phyloP scores from a whole-genome alignment of 1,284 basidiomycete species.

The Cryptococcus deneoformans region DNA sequence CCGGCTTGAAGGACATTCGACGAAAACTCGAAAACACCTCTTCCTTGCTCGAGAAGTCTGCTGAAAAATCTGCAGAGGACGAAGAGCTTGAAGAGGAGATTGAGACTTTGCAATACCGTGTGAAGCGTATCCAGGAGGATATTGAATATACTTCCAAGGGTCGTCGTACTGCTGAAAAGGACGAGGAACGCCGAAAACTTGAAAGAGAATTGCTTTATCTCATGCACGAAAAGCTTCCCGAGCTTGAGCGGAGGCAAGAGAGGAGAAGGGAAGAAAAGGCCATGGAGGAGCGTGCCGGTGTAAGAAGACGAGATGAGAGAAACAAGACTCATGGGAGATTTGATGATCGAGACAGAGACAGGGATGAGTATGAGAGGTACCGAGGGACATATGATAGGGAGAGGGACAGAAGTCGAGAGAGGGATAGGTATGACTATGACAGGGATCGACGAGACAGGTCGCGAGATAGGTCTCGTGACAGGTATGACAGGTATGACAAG shows the following conservation, averaged over 20 bases:
- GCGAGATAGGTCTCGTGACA: conserved; percentile 17
- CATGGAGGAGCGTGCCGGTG: conserved; percentile 73
- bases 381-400: conserved; percentile 50
- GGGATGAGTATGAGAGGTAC: conserved; percentile 36
- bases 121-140: conserved; percentile 87
- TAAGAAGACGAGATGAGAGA: conserved; percentile 74
- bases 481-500: conserved; percentile 33
- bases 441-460: conserved; percentile 32
- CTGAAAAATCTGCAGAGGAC: conserved; percentile 71
- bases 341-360: conserved; percentile 49
- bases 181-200: conserved; percentile 79
- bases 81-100: conserved; percentile 87
- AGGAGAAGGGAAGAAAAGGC: conserved; percentile 72
- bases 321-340: conserved; percentile 78
- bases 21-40: conserved; percentile 79
- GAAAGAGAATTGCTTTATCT: conserved; percentile 85
- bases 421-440: conserved; percentile 44
- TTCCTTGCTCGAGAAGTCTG: conserved; percentile 71
- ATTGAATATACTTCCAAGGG: conserved; percentile 85
- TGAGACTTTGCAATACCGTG: conserved; percentile 80
- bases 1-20: conserved; percentile 86
- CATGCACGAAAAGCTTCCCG: conserved; percentile 88
- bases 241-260: conserved; percentile 81
- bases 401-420: conserved; percentile 35
- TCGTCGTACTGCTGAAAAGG: conserved; percentile 68